A percentile compares a stretch with the other conserved stretches of the same genome.
phyloP scores from a whole-genome alignment of 331 rosid genomes.

The Prunus yedoensis region DNA sequence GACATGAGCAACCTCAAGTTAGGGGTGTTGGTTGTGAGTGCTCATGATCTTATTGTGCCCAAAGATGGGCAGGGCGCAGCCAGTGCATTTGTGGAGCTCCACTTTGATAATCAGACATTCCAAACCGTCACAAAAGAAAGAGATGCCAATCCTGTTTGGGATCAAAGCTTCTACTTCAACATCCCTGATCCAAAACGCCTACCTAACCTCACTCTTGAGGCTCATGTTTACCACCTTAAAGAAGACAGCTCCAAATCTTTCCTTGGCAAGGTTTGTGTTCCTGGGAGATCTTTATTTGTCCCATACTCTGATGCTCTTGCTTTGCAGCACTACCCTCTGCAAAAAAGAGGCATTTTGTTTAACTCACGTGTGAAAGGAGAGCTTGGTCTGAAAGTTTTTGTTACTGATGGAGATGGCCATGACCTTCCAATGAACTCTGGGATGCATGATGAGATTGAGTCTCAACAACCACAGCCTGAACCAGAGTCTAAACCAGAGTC shows the following conservation, averaged over 20 bases:
- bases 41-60: constrained; percentile 27
- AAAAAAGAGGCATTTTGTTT: constrained; percentile 33
- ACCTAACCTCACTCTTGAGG: constrained; percentile 54
- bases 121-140: constrained; percentile 53
- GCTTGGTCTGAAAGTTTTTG: constrained; percentile 75
- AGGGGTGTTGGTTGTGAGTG: constrained; percentile 56
- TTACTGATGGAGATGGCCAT: constrained; percentile 50
- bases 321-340: constrained; percentile 60
- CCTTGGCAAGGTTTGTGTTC: constrained; percentile 69
- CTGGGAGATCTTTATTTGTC: constrained; percentile 61
- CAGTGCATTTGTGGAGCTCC: constrained; percentile 65
- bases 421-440: constrained; percentile 34
- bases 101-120: constrained; percentile 24
- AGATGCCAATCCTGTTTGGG: constrained; percentile 77
- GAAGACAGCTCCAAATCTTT: constrained; percentile 30
- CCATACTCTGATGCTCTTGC: constrained; percentile 65
- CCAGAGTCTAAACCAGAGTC: constrained; percentile 5
- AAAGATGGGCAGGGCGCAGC: constrained; percentile 70
- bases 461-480: constrained; percentile 11
- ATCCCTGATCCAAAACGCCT: constrained; percentile 59
- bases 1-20: constrained; percentile 47
- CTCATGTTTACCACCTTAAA: constrained; percentile 34
- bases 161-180: constrained; percentile 68
- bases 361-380: constrained; percentile 69
- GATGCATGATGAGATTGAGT: too few species aligned